Conservation (phyloP, 2,329 filamentous ascomycete genomes). For the Fusarium udum region DNA sequence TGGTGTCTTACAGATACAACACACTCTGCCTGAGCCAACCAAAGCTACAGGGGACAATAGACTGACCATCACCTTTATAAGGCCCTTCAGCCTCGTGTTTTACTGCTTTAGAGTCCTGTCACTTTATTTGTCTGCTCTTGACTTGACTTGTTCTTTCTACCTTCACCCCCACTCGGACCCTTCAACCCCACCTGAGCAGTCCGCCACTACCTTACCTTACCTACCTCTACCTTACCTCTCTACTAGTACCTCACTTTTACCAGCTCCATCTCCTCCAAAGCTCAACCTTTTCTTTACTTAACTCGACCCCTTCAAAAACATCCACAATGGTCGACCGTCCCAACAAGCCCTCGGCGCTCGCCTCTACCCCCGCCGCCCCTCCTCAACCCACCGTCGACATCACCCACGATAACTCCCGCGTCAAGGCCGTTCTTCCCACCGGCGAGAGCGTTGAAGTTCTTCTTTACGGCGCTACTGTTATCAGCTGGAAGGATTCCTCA, state of each 20-base stretch:
- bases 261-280: conserved; percentile 14
- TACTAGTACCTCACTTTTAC: not conserved
- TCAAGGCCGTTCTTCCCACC: conserved; percentile 83
- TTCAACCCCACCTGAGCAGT: conserved; percentile 34
- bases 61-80: not conserved
- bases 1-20: conserved; percentile 4
- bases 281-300: not conserved
- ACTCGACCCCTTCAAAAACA: not conserved
- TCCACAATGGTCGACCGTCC: conserved; percentile 78
- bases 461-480: conserved; percentile 91
- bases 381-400: conserved; percentile 81
- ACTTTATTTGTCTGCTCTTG: conserved; percentile 2
- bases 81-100: not conserved
- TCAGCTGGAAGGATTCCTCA: conserved; percentile 87
- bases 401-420: conserved; percentile 73
- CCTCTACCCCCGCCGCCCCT: conserved; percentile 76
- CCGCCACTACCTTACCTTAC: conserved; percentile 6
- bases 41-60: not conserved
- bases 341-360: conserved; percentile 82
- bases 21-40: conserved; percentile 7
- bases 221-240: not conserved
- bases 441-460: conserved; percentile 88
- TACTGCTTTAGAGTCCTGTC: not conserved
- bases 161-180: conserved; percentile 29
- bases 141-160: not conserved